Percentiles rank a stretch among this genome's conserved stretches.
Conservation (phyloP, 805 yeast species). For the Nematodospora valgi region DNA sequence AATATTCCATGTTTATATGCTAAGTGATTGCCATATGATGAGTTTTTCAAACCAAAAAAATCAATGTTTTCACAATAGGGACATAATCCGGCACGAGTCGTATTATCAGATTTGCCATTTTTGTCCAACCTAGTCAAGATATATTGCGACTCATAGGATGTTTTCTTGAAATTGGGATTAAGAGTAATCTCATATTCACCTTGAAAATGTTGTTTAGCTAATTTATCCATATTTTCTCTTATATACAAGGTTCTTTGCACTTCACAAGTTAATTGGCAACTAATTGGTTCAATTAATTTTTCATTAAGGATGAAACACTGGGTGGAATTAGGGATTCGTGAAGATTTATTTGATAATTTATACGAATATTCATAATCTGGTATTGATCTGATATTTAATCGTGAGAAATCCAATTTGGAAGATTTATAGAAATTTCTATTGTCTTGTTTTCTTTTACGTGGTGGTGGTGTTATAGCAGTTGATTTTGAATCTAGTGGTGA, state of each 20-base stretch:
- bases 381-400: slow-evolving; percentile 3
- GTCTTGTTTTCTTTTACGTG: background rate
- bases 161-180: slow-evolving; percentile 9
- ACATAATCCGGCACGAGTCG: slow-evolving; percentile 22
- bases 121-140: slow-evolving; percentile 4
- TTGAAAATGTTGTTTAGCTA: too few species aligned
- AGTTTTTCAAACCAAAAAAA: slow-evolving; percentile 30
- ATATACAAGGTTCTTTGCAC: slow-evolving; percentile 5
- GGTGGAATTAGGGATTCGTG: slow-evolving; percentile 3
- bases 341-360: background rate
- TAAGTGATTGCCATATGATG: slow-evolving; percentile 30
- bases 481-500: slow-evolving; percentile 4
- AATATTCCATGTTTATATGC: slow-evolving; percentile 33
- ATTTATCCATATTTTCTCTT: slow-evolving; percentile 2
- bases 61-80: slow-evolving; percentile 27
- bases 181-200: slow-evolving; percentile 7
- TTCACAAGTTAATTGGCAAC: slow-evolving; percentile 3
- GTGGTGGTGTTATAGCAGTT: background rate
- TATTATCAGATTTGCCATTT: slow-evolving; percentile 6
- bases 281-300: slow-evolving; percentile 9
- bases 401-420: slow-evolving; percentile 7
- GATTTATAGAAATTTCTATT: background rate
- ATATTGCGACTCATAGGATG: slow-evolving; percentile 10
- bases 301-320: slow-evolving; percentile 5
- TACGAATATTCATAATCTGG: slow-evolving; percentile 7